A percentile compares a stretch with the other conserved stretches of the same genome.
These are phyloP conservation scores for Chalaropsis thielavioides DNA, from an alignment of 2,329 filamentous ascomycete genomes.

Conservation along the genomic window DNA sequence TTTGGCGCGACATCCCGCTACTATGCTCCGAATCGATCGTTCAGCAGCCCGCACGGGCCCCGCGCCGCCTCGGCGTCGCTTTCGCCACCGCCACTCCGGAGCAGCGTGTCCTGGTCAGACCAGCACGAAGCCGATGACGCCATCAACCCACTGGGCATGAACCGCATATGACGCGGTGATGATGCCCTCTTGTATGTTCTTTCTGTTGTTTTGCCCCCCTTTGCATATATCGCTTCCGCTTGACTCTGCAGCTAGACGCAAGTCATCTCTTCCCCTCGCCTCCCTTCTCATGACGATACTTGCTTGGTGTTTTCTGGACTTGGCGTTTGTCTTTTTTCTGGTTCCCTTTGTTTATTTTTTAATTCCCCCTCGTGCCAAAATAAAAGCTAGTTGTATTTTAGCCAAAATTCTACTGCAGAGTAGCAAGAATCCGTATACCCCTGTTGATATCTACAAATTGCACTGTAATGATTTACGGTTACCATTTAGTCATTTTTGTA, in stretches of 20 bases:
- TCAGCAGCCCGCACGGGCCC: conserved; percentile 41
- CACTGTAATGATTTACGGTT: background rate
- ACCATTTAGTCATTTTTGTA: background rate
- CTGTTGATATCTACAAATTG: background rate
- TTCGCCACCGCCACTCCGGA: background rate
- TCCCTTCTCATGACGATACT: background rate
- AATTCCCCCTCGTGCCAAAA: background rate
- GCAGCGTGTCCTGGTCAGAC: conserved; percentile 19
- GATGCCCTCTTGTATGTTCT: background rate
- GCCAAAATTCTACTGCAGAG: background rate
- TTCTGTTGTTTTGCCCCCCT: background rate
- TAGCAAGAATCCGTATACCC: background rate
- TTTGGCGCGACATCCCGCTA: conserved; percentile 42
- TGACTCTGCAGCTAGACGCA: too few species aligned
- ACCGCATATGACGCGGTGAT: conserved; percentile 28
- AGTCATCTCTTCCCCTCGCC: background rate
- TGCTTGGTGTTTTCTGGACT: background rate
- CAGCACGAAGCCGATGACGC: conserved; percentile 22
- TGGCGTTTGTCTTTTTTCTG: background rate
- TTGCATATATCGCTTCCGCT: too few species aligned
- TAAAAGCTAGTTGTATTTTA: conserved; percentile 8
- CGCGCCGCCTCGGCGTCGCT: conserved; percentile 19
- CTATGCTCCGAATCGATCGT: conserved; percentile 39
- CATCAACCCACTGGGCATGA: conserved; percentile 43
- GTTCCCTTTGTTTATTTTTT: background rate